Evolutionary conservation across 352 stramenopile genomes (phyloP), one percentile per base, ranked within the genome.

Genomic region (Phytopythium sindhum): DNA sequence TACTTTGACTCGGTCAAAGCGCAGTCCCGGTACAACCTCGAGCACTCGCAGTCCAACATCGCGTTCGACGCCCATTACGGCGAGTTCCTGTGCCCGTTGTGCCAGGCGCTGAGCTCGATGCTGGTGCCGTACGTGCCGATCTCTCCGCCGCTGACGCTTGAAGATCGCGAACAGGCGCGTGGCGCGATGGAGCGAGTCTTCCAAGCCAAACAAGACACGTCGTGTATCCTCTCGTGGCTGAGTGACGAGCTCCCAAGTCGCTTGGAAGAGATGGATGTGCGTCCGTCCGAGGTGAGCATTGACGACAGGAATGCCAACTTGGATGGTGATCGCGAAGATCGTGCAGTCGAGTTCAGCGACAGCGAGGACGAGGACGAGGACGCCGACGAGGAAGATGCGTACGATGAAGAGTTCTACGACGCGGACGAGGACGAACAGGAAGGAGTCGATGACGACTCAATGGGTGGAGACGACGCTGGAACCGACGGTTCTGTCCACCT

Each of bases 81-180:
- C 15, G 90, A 98, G 68, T 97, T 97, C 57, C 72, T 97, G 17
- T 98, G 91, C 51, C 91, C 91, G 6, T 67, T 98, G 19, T 98
- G 91, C 60, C 95, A 98, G 64, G 77, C 80, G 17, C 76, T 98
- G 19, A 96, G 88, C 65, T 97, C 93, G n/a, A 91, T 95, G 71
- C 73, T 97, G 2, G 76, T 98, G 33, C 90, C 90, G 14, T 88
- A 90, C 57, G 61, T 97, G 6, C 72, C 80, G 0, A 71, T 89
- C 47, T 87, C 73, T 61, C 63, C 67, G n/a, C 70, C 77, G 9
- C 64, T 90, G 31, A 89, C 82, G 31, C 71, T 77, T 10, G 71
- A 76, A 41, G 81, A 90, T 42, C 82, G 81, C 26, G 70, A 89
- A 35, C 69, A 70, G 1, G 77, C 84, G 29, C 81, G 83, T 4